Percentiles rank a stretch among this genome's conserved stretches.
These are phyloP conservation scores for Codiaeum variegatum DNA, from an alignment of 441 rosid genomes.

Conservation along the genomic window DNA sequence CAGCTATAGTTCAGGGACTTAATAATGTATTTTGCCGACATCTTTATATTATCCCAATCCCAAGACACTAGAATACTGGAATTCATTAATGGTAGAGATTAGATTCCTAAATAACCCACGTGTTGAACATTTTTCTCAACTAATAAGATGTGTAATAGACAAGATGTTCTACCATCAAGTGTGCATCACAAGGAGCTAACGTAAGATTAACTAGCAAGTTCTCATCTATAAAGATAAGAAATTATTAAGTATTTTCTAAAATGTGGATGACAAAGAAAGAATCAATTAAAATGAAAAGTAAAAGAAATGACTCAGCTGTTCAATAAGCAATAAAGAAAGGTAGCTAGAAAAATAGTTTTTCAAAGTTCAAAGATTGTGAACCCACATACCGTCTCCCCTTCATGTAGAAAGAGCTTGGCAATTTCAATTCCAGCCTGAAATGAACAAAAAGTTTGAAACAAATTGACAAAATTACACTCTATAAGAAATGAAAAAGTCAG, in stretches of 20 bases:
- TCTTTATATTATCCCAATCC: background rate
- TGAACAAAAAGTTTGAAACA: conserved; percentile 18
- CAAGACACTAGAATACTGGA: background rate
- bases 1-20: no score
- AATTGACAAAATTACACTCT: background rate
- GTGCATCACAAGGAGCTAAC: background rate
- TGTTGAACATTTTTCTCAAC: background rate
- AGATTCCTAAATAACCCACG: background rate
- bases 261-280: background rate
- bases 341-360: background rate
- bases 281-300: background rate
- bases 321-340: background rate
- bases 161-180: background rate
- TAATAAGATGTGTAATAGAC: background rate
- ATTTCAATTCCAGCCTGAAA: conserved; percentile 96
- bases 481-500: background rate
- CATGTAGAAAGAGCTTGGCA: conserved; percentile 76
- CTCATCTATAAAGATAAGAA: background rate
- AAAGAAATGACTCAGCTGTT: background rate
- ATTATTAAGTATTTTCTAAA: background rate
- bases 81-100: background rate
- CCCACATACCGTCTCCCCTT: conserved; percentile 72
- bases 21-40: no score
- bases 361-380: conserved; percentile 10
- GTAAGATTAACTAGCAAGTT: background rate